Evolutionary conservation across 208 protist genomes (phyloP).

Genomic region (Trypanosoma melophagium): DNA sequence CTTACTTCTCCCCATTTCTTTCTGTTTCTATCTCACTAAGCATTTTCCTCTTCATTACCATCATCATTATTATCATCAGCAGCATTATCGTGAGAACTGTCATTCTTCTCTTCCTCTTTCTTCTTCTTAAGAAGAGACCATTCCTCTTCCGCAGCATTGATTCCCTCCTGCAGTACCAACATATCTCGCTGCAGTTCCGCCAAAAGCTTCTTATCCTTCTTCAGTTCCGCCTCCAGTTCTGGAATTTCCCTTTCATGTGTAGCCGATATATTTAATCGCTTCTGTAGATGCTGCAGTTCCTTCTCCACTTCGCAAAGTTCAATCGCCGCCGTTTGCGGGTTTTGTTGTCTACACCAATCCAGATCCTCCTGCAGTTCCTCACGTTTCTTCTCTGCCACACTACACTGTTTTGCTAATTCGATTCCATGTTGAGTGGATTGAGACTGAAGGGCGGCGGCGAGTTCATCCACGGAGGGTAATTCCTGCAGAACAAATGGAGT

Average conservation of each 20-base stretch:
- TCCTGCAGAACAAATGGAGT: conserved; percentile 1
- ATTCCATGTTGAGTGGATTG: conserved; percentile 10
- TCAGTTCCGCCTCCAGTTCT: conserved; percentile 15
- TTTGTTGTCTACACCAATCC: conserved; percentile 61
- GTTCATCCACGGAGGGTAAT: conserved; percentile 8
- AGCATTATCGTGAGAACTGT: not conserved
- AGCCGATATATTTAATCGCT: conserved; percentile 20
- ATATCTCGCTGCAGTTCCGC: conserved; percentile 7
- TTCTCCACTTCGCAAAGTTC: conserved; percentile 35
- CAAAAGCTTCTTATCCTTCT: conserved; percentile 9
- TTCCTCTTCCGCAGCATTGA: conserved; percentile 18
- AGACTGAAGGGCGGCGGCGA: conserved; percentile 2
- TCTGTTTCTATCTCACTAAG: no score
- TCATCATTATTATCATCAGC: no score
- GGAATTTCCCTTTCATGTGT: conserved; percentile 11
- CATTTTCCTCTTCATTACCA: no score
- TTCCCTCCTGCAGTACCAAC: conserved; percentile 6
- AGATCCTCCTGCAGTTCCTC: conserved; percentile 24
- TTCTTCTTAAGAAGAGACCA: conserved; percentile 1
- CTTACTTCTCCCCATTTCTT: no score
- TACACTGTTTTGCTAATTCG: conserved; percentile 9
- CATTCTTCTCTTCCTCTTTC: conserved; percentile 19
- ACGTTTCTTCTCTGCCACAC: conserved; percentile 23
- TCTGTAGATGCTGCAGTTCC: conserved; percentile 37
- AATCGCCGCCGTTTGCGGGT: not conserved